A percentile compares a stretch with the other conserved stretches of the same genome.
Evolutionary conservation across 2,329 filamentous ascomycete species (phyloP).

Genomic region (Phialemonium atrogriseum): DNA sequence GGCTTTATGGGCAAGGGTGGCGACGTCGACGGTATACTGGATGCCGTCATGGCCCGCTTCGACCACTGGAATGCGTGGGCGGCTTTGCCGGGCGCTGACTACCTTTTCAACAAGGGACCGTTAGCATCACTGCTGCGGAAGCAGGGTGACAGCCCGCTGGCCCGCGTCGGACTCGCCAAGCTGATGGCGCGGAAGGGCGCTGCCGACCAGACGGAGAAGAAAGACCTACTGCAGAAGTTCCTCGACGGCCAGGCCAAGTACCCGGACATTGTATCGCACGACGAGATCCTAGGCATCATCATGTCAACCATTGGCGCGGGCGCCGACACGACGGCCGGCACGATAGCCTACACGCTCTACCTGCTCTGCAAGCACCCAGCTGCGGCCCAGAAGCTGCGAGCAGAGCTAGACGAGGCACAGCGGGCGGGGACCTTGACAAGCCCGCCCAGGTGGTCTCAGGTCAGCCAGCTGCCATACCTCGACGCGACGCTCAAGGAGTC

Average conservation of each 20-base stretch:
- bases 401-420: conserved; percentile 8
- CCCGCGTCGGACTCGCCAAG: conserved; percentile 8
- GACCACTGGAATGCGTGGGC: conserved; percentile 7
- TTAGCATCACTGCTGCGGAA: conserved; percentile 7
- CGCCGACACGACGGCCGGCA: conserved; percentile 13
- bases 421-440: conserved; percentile 2
- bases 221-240: conserved; percentile 7
- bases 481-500: conserved; percentile 14
- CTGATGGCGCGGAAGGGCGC: conserved; percentile 8
- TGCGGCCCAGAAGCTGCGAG: conserved; percentile 3
- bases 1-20: conserved; percentile 9
- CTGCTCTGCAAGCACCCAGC: conserved; percentile 8
- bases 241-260: conserved; percentile 8
- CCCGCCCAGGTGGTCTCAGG: conserved; percentile 6
- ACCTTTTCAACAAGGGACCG: conserved; percentile 7
- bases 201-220: conserved; percentile 3
- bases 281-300: conserved; percentile 8
- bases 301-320: conserved; percentile 14
- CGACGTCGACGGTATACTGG: conserved; percentile 12
- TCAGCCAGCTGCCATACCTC: conserved; percentile 12
- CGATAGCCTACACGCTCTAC: conserved; percentile 10
- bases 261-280: conserved; percentile 5
- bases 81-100: conserved; percentile 4
- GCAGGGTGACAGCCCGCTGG: conserved; percentile 9
- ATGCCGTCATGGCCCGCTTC: conserved; percentile 9